Evolutionary conservation across 176 grass and related monocot species (phyloP), one percentile per base, ranked within the genome.

Genomic region (Chrysopogon serrulatus): DNA sequence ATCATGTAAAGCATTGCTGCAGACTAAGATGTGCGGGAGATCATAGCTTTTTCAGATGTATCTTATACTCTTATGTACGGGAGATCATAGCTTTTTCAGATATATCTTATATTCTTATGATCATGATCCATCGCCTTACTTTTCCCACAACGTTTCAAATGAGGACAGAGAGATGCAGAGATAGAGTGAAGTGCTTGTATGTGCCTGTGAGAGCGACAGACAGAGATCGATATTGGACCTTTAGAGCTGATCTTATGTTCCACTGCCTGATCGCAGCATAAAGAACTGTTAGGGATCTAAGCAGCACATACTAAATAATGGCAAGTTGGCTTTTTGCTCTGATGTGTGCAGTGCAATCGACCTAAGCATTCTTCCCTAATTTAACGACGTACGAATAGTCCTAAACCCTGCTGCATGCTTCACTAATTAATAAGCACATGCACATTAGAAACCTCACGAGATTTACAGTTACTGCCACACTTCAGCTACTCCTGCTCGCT

Each of bases 141-240:
- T 85, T n/a, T 77, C 1, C 26, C 71, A 32, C 26, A n/a, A n/a
- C 13, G 64, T 90, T 56, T 82, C 51, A 65, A 73, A 65, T 54
- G 30, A 59, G 10, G 60, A 7, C 4, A 57, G 70, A 73, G 54
- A 12, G 10, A n/a, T n/a, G n/a, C n/a, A n/a, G n/a, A n/a, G n/a
- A n/a, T n/a, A n/a, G n/a, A n/a, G n/a, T n/a, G n/a, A n/a, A n/a
- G n/a, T n/a, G n/a, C n/a, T n/a, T n/a, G n/a, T n/a, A n/a, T 1
- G 8, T 19, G 60, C 27, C 77, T 34, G 60, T 47, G 39, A 65
- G 17, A 44, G 53, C 13, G 77, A 14, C 68, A 16, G 73, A 10
- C 74, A 40, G 68, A 14, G 61, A 66, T 40, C 61, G 63, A 42
- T 7, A 13, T 77, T 82, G 72, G n/a, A 90, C 88, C 44, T 37